Percentiles rank a stretch among this genome's conserved stretches.
phyloP scores from a whole-genome alignment of 352 stramenopile species.

The Phytophthora constricta region DNA sequence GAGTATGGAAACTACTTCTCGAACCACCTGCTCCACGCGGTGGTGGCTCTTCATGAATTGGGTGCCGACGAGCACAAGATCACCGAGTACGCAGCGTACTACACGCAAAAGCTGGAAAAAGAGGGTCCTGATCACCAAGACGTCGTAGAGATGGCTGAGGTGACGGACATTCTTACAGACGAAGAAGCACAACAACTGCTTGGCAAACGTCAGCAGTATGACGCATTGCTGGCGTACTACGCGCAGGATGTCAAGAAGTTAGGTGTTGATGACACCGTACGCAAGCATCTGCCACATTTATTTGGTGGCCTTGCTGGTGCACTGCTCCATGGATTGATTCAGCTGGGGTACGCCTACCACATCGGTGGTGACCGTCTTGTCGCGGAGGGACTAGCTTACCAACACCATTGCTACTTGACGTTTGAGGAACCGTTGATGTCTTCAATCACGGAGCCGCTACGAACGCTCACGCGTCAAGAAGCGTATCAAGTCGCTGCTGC shows the following conservation, averaged over 20 bases:
- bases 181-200: constrained; percentile 30
- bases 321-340: constrained; percentile 52
- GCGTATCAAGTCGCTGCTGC: constrained; percentile 26
- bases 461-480: constrained; percentile 28
- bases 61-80: constrained; percentile 43
- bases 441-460: constrained; percentile 18
- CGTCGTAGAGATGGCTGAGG: constrained; percentile 14
- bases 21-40: constrained; percentile 51
- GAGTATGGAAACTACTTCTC: constrained; percentile 48
- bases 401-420: constrained; percentile 41
- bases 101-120: constrained; percentile 38
- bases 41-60: constrained; percentile 46
- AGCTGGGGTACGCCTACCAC: constrained; percentile 49
- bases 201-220: constrained; percentile 39
- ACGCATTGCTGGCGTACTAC: constrained; percentile 41
- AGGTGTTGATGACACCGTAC: constrained; percentile 36
- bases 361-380: constrained; percentile 43
- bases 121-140: constrained; percentile 37
- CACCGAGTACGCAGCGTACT: constrained; percentile 34
- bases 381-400: constrained; percentile 45
- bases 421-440: constrained; percentile 37
- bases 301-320: constrained; percentile 41
- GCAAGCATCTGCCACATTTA: constrained; percentile 38
- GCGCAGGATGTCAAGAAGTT: constrained; percentile 34
- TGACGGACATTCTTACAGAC: constrained; percentile 17